Base-by-base conservation (phyloP, 1,139 yeast genomes). In the Sugiyamaella japonica region DNA sequence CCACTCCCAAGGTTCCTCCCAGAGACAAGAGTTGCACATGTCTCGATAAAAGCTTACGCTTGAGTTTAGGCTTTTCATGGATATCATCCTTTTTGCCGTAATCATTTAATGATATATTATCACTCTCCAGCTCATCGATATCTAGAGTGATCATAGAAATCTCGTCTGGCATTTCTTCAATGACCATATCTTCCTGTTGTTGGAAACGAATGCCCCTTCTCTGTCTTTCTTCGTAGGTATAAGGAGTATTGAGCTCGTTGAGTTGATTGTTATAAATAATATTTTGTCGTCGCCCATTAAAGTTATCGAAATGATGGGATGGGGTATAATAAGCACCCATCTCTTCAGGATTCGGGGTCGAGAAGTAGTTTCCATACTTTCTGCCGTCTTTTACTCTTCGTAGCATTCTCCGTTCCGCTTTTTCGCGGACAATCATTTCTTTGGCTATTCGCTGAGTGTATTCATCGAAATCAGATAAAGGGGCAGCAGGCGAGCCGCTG, bases 1-100 rank as follows among this genome's bases (percentile, higher is more conserved):
- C 95, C n/a, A 88, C 91, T 1, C 96, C 96, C 4, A 88, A 72
- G 0, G 93, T 86, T 0, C 93, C 95, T 1, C 95, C 93, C 43
- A 89, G 75, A 0, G 95, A 88, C 48, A 89, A 84, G 84, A 87
- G 85, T 66, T 86, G 90, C 20, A 88, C 72, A 67, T 89, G 95
- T 31, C 95, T 73, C 9, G 85, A 82, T 57, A 80, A 80, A 34
- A 88, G 73, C 58, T 81, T 81, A 55, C 95, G 74, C 59, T 84
- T 61, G 4, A 66, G 56, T 23, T 54, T 58, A 9, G 62, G 63
- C 3, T 39, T 51, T 13, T 48, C 36, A 23, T 53, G 53, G 2
- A 10, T 25, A 7, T 40, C 43, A 20, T 48, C 51, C 2, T 44
- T 52, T 9, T 51, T 47, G 2, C 46, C 55, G 15, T 52, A 45